phyloP scores from a whole-genome alignment of 768 basidiomycete species.

The Russula compacta region DNA sequence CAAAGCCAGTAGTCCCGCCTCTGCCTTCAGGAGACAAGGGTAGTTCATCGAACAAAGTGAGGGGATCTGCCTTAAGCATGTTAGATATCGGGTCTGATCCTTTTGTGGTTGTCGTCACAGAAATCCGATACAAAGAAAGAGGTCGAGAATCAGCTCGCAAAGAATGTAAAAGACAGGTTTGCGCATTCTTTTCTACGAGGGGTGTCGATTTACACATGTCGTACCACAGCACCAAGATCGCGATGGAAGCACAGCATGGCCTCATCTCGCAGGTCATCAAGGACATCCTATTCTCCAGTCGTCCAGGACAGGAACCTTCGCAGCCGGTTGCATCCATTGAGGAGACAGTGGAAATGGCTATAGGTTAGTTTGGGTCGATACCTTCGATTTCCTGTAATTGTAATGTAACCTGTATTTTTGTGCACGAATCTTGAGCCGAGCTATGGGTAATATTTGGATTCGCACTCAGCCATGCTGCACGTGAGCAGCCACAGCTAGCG shows the following conservation, averaged over 20 bases:
- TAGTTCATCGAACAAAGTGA: conserved; percentile 40
- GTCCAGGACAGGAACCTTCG: conserved; percentile 26
- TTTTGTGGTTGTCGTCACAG: conserved; percentile 18
- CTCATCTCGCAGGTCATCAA: conserved; percentile 91
- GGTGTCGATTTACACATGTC: not conserved
- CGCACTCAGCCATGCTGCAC: conserved; percentile 4
- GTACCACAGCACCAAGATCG: conserved; percentile 65
- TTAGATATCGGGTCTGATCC: not conserved
- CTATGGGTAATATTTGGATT: not conserved
- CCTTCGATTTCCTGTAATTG: not conserved
- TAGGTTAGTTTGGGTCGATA: conserved; percentile 5
- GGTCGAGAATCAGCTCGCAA: conserved; percentile 67
- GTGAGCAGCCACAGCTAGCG: not conserved
- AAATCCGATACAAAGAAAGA: conserved; percentile 76
- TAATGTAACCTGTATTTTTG: not conserved
- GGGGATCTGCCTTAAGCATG: not conserved
- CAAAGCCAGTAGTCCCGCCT: conserved; percentile 40
- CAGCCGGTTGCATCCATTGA: conserved; percentile 3
- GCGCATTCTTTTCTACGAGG: not conserved
- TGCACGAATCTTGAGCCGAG: not conserved
- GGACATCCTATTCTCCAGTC: conserved; percentile 75
- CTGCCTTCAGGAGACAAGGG: conserved; percentile 41
- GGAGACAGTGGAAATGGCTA: conserved; percentile 14
- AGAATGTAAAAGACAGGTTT: conserved; percentile 84
- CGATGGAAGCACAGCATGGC: conserved; percentile 87